Conservation (phyloP, 2,329 filamentous ascomycete species). For the Piedraia hortae region DNA sequence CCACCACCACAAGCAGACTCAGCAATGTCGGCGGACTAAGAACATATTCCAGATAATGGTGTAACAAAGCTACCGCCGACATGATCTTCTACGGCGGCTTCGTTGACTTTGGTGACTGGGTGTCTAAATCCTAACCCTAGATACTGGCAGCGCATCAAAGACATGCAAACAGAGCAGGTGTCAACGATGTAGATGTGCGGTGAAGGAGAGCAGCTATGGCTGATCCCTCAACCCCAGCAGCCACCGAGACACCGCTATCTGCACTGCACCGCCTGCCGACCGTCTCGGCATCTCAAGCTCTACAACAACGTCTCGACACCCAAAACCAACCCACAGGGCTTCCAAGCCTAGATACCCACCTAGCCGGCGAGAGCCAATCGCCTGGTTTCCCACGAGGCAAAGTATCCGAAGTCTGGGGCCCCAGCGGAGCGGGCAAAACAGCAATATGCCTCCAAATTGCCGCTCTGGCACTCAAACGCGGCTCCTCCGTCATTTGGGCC, state of each 20-base stretch:
- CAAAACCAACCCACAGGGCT: slow-evolving; percentile 23
- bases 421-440: slow-evolving; percentile 66
- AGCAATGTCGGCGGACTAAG: slow-evolving; percentile 3
- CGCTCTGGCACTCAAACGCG: slow-evolving; percentile 1
- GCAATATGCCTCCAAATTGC: slow-evolving; percentile 30
- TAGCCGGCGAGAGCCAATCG: slow-evolving; percentile 6
- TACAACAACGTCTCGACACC: slow-evolving; percentile 30
- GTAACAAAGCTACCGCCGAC: slow-evolving; percentile 3
- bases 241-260: slow-evolving; percentile 9
- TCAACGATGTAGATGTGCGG: too few relatives aligned
- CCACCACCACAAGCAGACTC: slow-evolving; percentile 4
- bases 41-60: slow-evolving; percentile 7
- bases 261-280: slow-evolving; percentile 49
- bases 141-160: not conserved
- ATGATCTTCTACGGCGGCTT: slow-evolving; percentile 1
- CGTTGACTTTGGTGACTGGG: not conserved
- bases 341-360: slow-evolving; percentile 18
- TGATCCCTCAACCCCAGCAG: slow-evolving; percentile 3
- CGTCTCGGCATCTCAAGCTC: slow-evolving; percentile 44
- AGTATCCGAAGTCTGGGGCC: slow-evolving; percentile 68
- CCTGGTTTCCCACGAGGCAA: slow-evolving; percentile 44
- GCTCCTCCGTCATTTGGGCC: slow-evolving; percentile 2
- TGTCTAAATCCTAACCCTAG: not conserved
- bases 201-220: slow-evolving; percentile 5
- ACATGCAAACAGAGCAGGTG: not conserved